These are phyloP conservation scores for Lithohypha guttulata DNA, from an alignment of 2,329 filamentous ascomycete genomes.

Conservation along the genomic window DNA sequence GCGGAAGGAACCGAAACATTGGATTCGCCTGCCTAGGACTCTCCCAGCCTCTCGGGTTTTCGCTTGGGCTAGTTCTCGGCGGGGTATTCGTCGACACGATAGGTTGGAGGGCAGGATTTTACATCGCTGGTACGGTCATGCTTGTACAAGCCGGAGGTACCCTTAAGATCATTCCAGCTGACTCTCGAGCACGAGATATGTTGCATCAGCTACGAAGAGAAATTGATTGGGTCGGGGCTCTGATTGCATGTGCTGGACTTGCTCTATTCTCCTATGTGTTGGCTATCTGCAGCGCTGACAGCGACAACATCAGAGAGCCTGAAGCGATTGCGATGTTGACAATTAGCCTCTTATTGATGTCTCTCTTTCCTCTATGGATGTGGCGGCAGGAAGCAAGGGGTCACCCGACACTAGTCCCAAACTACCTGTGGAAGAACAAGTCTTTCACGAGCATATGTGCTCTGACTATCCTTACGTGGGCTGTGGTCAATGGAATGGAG, in stretches of 20 bases:
- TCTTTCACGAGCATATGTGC: conserved; percentile 47
- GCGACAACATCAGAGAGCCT: conserved; percentile 32
- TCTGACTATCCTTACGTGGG: conserved; percentile 38
- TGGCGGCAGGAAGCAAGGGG: conserved; percentile 36
- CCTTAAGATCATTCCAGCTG: conserved; percentile 25
- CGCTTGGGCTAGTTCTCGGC: conserved; percentile 40
- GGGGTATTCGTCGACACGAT: conserved; percentile 39
- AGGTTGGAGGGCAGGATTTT: conserved; percentile 44
- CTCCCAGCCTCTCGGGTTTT: conserved; percentile 43
- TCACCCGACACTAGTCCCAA: conserved; percentile 49
- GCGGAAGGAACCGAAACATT: conserved; percentile 40
- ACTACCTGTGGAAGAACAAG: conserved; percentile 49
- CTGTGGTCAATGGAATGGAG: conserved; percentile 39
- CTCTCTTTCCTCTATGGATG: conserved; percentile 46
- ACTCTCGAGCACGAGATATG: conserved; percentile 12
- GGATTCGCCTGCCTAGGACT: conserved; percentile 42
- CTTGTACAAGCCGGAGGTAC: conserved; percentile 31
- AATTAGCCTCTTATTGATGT: conserved; percentile 34
- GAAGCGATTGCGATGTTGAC: conserved; percentile 38
- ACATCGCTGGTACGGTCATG: conserved; percentile 34
- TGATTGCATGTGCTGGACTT: conserved; percentile 36
- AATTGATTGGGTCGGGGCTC: conserved; percentile 45
- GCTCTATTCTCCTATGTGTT: conserved; percentile 43
- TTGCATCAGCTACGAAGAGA: conserved; percentile 27
- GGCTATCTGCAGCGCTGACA: conserved; percentile 18